These are phyloP conservation scores for Hemisphaericaspora subhashii DNA, from an alignment of 1,139 yeast species.

Conservation along the genomic window DNA sequence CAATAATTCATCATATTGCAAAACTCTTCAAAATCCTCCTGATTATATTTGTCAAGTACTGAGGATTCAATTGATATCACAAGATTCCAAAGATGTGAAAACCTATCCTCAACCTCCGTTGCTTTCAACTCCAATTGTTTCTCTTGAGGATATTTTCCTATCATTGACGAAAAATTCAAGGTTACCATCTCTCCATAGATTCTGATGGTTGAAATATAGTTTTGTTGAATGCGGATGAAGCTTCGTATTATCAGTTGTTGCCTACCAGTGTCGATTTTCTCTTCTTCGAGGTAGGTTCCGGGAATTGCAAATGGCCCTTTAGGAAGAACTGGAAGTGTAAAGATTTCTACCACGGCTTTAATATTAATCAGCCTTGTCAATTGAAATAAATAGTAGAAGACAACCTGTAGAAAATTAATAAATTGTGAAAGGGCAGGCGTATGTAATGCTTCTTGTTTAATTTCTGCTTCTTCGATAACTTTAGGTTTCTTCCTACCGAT, in stretches of 20 bases:
- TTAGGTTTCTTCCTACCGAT: too few relatives aligned
- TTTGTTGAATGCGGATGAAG: not conserved
- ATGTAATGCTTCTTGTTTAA: too few relatives aligned
- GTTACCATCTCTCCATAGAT: not conserved
- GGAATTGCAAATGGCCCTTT: not conserved
- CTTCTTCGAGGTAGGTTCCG: not conserved
- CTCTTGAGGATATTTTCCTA: not conserved
- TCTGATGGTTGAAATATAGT: not conserved
- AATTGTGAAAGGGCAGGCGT: too few relatives aligned
- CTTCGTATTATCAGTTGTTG: not conserved
- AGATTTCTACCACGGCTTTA: not conserved
- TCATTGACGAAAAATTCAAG: not conserved
- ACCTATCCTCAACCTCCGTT: not conserved
- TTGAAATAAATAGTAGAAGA: not conserved
- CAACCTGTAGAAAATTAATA: too few relatives aligned
- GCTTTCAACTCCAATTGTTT: not conserved
- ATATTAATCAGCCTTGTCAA: not conserved
- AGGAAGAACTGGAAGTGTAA: not conserved
- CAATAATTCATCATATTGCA: not conserved
- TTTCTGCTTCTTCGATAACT: too few relatives aligned
- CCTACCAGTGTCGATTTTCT: not conserved
- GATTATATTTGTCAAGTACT: not conserved
- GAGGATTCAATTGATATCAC: not conserved
- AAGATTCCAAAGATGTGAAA: not conserved
- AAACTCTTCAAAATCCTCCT: not conserved